Evolutionary conservation across 331 rosid species (phyloP).

Genomic region (Acacia concinna): DNA sequence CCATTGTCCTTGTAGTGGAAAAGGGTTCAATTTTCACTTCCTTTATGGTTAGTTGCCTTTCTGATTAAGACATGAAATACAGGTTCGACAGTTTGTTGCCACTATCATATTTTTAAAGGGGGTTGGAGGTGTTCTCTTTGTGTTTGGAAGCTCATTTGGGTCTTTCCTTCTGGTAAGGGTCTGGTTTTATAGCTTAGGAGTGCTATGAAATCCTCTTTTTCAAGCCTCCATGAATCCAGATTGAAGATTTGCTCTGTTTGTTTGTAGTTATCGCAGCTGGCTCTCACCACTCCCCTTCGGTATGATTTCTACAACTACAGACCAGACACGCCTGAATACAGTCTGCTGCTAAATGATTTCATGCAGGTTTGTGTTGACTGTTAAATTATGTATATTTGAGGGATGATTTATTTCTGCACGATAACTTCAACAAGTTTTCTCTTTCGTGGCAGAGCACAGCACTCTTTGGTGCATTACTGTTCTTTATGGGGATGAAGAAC

Average conservation of each 20-base stretch:
- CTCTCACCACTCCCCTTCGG: slow-evolving; percentile 62
- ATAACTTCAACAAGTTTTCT: slow-evolving; percentile 21
- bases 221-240: not conserved
- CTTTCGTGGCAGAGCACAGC: slow-evolving; percentile 58
- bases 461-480: slow-evolving; percentile 81
- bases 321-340: slow-evolving; percentile 45
- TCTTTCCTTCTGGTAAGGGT: slow-evolving; percentile 69
- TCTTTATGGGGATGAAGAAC: slow-evolving; percentile 83
- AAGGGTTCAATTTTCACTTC: not conserved
- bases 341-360: slow-evolving; percentile 58
- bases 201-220: not conserved
- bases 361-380: slow-evolving; percentile 53
- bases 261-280: slow-evolving; percentile 64
- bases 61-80: slow-evolving; percentile 37
- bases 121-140: slow-evolving; percentile 78
- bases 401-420: not conserved
- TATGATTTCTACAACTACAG: slow-evolving; percentile 81
- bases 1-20: not conserved
- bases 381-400: not conserved
- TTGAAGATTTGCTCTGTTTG: slow-evolving; percentile 18
- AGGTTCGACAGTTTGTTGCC: slow-evolving; percentile 65
- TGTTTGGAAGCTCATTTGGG: slow-evolving; percentile 71
- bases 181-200: slow-evolving; percentile 21
- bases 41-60: slow-evolving; percentile 24
- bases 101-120: slow-evolving; percentile 59